Evolutionary conservation across 2,329 filamentous ascomycete species (phyloP), one percentile per base, ranked within the genome.

Genomic region (Cladosporium austrohemisphaericum): DNA sequence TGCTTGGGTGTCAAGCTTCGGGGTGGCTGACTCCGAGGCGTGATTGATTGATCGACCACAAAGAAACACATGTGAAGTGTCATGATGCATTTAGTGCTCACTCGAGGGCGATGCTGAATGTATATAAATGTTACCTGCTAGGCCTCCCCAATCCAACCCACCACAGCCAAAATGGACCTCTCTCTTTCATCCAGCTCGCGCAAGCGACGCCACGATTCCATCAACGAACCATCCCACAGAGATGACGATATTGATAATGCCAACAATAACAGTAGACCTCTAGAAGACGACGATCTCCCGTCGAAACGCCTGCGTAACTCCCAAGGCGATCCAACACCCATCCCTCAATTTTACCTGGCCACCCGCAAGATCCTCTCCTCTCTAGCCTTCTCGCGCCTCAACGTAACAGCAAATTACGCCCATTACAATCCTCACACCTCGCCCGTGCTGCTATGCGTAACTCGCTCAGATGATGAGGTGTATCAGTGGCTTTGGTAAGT

Each of bases 391-490:
- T 44, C 40, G 13, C 51, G 51, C 16, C 48, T 57, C n/a, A 44
- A 49, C 35, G 53, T 57, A 40, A 57, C 55, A 5, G 43, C 51
- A 6, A 54, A 54, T 26, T 57, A 47, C 38, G 29, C 31, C 28
- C 51, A 51, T 23, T 55, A 52, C 29, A 50, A 51, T 31, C 43
- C 50, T n/a, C 35, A 32, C 19, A 52, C 22, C 16, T 56, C 54
- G 22, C 54, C 45, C 18, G 37, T 56, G 16, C 19, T 56, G 3
- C 11, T 56, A 8, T 46, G 41, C 41, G 35, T 57, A 20, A 41
- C 53, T 13, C 26, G 47, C 18, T 25, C 31, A 11, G 20, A 49
- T 19, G 49, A 46, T 26, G 29, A 6, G 13, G 41, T 56, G 25
- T 55, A 55, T 54, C 49, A 40, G 13, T 2, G 10, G 9, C 23